Conservation (phyloP, 225 moss, liverwort and hornwort species). For the Physcomitrium patens region DNA sequence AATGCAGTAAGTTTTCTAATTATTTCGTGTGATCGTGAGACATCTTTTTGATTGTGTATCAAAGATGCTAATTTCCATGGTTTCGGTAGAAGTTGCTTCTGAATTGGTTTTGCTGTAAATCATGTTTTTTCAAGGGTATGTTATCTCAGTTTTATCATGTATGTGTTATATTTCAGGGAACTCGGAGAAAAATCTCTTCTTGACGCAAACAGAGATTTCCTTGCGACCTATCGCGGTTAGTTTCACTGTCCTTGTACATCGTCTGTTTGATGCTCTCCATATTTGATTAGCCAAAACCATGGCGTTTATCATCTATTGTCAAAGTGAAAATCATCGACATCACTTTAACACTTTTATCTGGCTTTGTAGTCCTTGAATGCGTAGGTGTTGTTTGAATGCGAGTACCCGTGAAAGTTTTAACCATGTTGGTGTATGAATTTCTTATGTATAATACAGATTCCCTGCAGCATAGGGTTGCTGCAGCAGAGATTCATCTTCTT, state of each 20-base stretch:
- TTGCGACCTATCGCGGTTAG: constrained; percentile 59
- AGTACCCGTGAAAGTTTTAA: not conserved
- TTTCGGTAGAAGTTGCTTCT: not conserved
- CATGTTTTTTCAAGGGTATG: constrained; percentile 2
- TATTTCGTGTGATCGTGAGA: constrained; percentile 1
- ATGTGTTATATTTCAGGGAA: constrained; percentile 39
- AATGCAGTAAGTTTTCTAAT: constrained; percentile 45
- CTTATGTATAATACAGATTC: constrained; percentile 46
- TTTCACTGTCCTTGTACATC: constrained; percentile 11
- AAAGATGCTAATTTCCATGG: not conserved
- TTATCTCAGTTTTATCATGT: not conserved
- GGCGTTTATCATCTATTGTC: too few species aligned
- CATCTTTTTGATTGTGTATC: not conserved
- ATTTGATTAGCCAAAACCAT: too few species aligned
- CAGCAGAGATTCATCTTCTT: constrained; percentile 78
- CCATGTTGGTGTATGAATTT: not conserved
- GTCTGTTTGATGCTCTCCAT: constrained; percentile 16
- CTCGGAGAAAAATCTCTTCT: constrained; percentile 66
- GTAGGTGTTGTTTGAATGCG: not conserved
- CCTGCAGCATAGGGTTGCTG: constrained; percentile 84
- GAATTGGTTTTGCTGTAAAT: not conserved
- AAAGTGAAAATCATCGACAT: too few species aligned
- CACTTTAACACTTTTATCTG: too few species aligned
- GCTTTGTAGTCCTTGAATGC: too few species aligned
- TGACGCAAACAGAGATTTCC: constrained; percentile 75